These are phyloP conservation scores for Aurifilum marmelostoma DNA, from an alignment of 2,329 filamentous ascomycete genomes.

Conservation along the genomic window DNA sequence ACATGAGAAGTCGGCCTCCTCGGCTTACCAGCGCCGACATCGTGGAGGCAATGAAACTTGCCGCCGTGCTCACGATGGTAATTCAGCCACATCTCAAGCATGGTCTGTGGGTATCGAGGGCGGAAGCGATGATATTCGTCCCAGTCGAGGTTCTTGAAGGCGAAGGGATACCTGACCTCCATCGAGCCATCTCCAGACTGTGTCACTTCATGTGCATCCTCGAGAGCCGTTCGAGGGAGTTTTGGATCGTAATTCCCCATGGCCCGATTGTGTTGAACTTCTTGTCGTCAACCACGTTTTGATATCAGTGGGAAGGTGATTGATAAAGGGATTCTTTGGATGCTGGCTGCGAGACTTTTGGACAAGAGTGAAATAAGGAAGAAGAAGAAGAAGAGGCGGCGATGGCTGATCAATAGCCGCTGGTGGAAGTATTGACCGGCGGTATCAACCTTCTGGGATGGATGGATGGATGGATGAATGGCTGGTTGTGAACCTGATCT, in stretches of 20 bases:
- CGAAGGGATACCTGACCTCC: slow-evolving; percentile 31
- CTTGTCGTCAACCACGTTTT: neutral
- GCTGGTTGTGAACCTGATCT: neutral
- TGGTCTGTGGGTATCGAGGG: slow-evolving; percentile 30
- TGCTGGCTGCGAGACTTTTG: neutral
- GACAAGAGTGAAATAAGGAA: neutral
- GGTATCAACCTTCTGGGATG: neutral
- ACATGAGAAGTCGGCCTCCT: neutral
- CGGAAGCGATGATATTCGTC: slow-evolving; percentile 31
- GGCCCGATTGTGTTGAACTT: neutral
- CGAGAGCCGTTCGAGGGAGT: slow-evolving; percentile 9
- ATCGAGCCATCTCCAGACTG: slow-evolving; percentile 10
- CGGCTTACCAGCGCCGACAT: slow-evolving; percentile 28
- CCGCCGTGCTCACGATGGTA: slow-evolving; percentile 29
- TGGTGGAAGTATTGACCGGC: neutral
- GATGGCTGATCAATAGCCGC: neutral
- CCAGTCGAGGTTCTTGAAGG: slow-evolving; percentile 33
- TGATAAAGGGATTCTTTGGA: neutral
- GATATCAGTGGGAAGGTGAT: neutral
- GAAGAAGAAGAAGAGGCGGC: neutral
- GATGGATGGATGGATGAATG: neutral
- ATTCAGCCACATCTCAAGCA: slow-evolving; percentile 30
- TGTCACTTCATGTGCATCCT: slow-evolving; percentile 29
- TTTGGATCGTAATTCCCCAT: slow-evolving; percentile 9
- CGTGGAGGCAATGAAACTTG: slow-evolving; percentile 27